Conservation (phyloP, 257 asterid species). For the Nicotiana knightiana region DNA sequence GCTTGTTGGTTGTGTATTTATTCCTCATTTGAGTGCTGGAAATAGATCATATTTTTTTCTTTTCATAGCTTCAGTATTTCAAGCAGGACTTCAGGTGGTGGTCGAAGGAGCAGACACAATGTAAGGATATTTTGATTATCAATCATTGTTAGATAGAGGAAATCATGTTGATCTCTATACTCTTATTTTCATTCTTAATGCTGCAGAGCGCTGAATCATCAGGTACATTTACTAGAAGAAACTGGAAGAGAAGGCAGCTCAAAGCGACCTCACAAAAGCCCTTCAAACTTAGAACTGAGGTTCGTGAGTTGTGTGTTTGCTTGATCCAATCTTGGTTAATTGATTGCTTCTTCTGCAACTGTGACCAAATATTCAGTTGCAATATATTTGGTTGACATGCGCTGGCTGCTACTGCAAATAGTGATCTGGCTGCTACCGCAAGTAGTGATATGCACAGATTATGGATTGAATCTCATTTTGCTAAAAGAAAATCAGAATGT, state of each 20-base stretch:
- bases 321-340: neutral
- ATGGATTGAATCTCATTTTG: neutral
- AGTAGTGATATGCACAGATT: neutral
- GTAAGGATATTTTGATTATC: conserved; percentile 35
- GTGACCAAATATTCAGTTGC: neutral
- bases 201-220: conserved; percentile 68
- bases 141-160: neutral
- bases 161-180: conserved; percentile 9
- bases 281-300: conserved; percentile 82
- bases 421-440: neutral
- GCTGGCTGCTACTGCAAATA: neutral
- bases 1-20: neutral
- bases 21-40: neutral
- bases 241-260: conserved; percentile 46
- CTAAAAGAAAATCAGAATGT: neutral
- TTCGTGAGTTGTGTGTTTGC: conserved; percentile 11
- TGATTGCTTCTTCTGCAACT: neutral
- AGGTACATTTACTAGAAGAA: conserved; percentile 36
- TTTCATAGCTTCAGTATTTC: conserved; percentile 43
- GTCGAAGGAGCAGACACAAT: conserved; percentile 51
- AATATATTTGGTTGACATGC: neutral
- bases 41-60: conserved; percentile 6
- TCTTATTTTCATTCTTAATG: conserved; percentile 15
- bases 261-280: conserved; percentile 65
- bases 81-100: conserved; percentile 39